Percentiles rank a stretch among this genome's conserved stretches.
Conservation (phyloP, 345 rosid genomes). For the Hibiscus syriacus region DNA sequence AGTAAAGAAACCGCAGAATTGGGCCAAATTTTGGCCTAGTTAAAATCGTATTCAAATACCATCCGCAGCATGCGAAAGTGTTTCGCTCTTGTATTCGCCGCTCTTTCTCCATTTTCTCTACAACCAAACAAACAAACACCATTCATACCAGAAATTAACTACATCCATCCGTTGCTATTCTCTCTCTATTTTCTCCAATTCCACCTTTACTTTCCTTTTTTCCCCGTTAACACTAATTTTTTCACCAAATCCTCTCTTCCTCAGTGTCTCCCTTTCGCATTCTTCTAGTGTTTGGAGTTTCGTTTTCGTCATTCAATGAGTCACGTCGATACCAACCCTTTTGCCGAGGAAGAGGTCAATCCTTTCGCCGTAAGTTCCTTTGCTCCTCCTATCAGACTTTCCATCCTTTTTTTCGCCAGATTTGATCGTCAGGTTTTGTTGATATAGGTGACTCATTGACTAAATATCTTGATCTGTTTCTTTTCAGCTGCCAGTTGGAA, state of each 20-base stretch:
- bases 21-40: too few species aligned
- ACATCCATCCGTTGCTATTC: background rate
- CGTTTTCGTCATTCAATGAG: conserved; percentile 34
- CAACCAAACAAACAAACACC: conserved; percentile 22
- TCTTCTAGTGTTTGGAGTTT: background rate
- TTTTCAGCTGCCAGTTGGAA: background rate
- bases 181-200: background rate
- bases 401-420: background rate
- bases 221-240: background rate
- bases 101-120: conserved; percentile 8
- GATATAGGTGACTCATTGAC: background rate
- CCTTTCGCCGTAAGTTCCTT: background rate
- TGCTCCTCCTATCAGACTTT: background rate
- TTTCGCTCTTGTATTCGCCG: background rate
- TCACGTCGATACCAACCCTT: conserved; percentile 64
- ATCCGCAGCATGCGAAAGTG: background rate
- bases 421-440: background rate
- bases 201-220: background rate
- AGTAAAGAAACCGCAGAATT: too few species aligned
- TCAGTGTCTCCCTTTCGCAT: conserved; percentile 3
- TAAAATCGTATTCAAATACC: background rate
- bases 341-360: conserved; percentile 53
- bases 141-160: background rate
- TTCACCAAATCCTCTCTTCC: background rate
- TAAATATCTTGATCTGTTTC: conserved; percentile 13